A percentile compares a stretch with the other conserved stretches of the same genome.
Conservation (phyloP, 1,139 yeast species). For the Yamadazyma diddensiae region DNA sequence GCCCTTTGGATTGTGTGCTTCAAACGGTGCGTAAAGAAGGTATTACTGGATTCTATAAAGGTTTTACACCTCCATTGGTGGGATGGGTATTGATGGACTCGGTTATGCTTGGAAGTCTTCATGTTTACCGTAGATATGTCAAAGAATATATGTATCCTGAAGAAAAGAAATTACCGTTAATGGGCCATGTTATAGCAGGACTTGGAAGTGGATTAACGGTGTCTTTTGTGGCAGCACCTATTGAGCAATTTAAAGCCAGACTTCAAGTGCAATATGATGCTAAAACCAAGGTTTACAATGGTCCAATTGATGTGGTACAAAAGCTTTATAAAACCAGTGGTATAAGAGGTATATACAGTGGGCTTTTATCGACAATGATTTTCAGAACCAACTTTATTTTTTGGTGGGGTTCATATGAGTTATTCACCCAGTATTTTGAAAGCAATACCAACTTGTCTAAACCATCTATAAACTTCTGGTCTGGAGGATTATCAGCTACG, state of each 20-base stretch:
- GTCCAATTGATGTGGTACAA: slow-evolving; percentile 72
- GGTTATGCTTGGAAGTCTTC: slow-evolving; percentile 82
- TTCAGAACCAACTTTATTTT: slow-evolving; percentile 84
- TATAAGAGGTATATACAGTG: slow-evolving; percentile 71
- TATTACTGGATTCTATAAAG: slow-evolving; percentile 72
- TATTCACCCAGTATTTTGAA: slow-evolving; percentile 68
- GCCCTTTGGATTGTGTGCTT: slow-evolving; percentile 77
- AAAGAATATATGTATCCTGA: slow-evolving; percentile 61
- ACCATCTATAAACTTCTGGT: slow-evolving; percentile 81
- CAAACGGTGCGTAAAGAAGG: slow-evolving; percentile 78
- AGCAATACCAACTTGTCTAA: slow-evolving; percentile 60
- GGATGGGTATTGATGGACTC: slow-evolving; percentile 96
- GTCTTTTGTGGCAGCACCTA: slow-evolving; percentile 90
- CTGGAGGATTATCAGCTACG: slow-evolving; percentile 83
- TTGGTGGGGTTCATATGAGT: slow-evolving; percentile 94
- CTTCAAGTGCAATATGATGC: slow-evolving; percentile 89
- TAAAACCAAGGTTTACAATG: slow-evolving; percentile 60
- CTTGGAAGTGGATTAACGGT: slow-evolving; percentile 91
- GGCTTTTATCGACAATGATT: slow-evolving; percentile 80
- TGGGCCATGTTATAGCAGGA: slow-evolving; percentile 74
- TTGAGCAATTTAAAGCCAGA: slow-evolving; percentile 85
- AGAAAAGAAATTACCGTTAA: slow-evolving; percentile 60
- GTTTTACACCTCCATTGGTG: slow-evolving; percentile 86
- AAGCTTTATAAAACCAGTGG: slow-evolving; percentile 59
- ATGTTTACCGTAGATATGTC: slow-evolving; percentile 66